Base-by-base conservation (phyloP, 495 filamentous ascomycete species). In the Lasiosphaeris hirsuta region DNA sequence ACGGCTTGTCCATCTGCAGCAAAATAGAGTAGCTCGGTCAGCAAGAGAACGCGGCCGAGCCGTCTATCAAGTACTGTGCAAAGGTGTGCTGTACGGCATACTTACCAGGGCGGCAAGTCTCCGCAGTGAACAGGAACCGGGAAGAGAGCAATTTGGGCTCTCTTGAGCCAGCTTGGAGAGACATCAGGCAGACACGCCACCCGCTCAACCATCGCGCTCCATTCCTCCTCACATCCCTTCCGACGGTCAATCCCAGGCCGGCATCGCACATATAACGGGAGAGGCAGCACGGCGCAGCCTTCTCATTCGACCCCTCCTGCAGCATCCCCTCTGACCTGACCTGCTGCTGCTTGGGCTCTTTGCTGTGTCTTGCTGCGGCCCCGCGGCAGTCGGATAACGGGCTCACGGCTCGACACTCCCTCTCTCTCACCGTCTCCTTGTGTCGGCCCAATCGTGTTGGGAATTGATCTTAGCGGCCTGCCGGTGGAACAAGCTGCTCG, bases 151-250 rank as follows among this genome's bases (percentile, higher is more conserved):
- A 49, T 51, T 51, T 45, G 38, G 42, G 55, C 42, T 9, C 35
- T 47, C 18, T 9, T n/a, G 9, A 36, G 57, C 23, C 23, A 30
- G 23, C 23, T 30, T 30, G 23, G 23, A 30, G 23, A 30, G 23
- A 43, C 37, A 63, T 60, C 61, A 63, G 57, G 52, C 61, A 52
- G 61, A 57, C 57, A 63, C 57, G 52, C 57, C 61, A 63, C 52
- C 56, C 10, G 11, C 39, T 17, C 48, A 4, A 35, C 35, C 35
- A 15, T 14, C n/a, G n/a, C n/a, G n/a, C n/a, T n/a, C n/a, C n/a
- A n/a, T n/a, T n/a, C n/a, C n/a, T n/a, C 13, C 49, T 34, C 17
- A 11, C 49, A 30, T 35, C 15, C 13, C 17, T 48, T 17, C 30
- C 45, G 17, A 47, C 14, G 5, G 23, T 30, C 23, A 30, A 30